A percentile compares a stretch with the other conserved stretches of the same genome.
Conservation (phyloP, 176 grass and related monocot species). For the Triticum dicoccoides region DNA sequence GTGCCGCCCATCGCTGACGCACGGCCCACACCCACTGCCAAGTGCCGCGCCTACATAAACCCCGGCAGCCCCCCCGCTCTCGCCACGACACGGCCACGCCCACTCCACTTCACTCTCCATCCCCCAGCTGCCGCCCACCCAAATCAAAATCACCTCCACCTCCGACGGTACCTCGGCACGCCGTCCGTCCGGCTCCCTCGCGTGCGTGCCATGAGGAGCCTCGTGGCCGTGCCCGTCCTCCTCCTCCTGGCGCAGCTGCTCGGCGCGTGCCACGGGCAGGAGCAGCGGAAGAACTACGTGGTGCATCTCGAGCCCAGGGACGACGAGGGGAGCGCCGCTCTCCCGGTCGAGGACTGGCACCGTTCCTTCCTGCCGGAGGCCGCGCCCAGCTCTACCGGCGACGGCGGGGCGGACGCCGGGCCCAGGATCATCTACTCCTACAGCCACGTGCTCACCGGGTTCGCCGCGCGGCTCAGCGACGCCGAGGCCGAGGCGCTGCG, state of each 20-base stretch:
- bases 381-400: neutral
- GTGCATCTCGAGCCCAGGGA: constrained; percentile 50
- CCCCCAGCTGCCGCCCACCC: neutral
- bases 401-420: neutral
- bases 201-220: neutral
- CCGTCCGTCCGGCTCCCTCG: neutral
- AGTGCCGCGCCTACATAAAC: constrained; percentile 41
- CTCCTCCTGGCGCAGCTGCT: neutral
- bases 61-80: neutral
- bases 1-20: constrained; percentile 13
- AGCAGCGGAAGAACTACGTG: constrained; percentile 47
- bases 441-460: constrained; percentile 54
- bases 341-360: constrained; percentile 36
- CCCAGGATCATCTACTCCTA: constrained; percentile 57
- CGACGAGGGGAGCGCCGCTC: neutral
- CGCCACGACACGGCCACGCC: constrained; percentile 18
- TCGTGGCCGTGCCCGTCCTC: neutral
- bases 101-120: neutral
- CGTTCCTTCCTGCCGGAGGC: constrained; percentile 45
- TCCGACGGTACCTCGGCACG: neutral
- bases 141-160: constrained; percentile 2
- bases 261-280: neutral
- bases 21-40: neutral
- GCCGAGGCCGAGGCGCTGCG: constrained; percentile 37
- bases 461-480: constrained; percentile 52